These are phyloP conservation scores for Penicillium cosmopolitanum DNA, from an alignment of 495 filamentous ascomycete genomes.

Conservation along the genomic window DNA sequence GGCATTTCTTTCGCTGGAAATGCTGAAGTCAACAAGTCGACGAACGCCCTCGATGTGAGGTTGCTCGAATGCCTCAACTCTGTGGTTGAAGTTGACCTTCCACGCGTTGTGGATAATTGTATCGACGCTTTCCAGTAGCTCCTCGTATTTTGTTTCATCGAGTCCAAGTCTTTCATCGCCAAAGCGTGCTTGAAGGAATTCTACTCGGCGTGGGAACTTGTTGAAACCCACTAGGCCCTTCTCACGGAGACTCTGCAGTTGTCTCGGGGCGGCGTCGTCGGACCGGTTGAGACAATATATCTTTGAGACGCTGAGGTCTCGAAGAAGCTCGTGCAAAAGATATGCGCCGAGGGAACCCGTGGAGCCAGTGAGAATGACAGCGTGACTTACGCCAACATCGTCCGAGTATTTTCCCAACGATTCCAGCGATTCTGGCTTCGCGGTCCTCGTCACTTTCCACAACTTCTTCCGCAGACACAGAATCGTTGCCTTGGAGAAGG, in stretches of 20 bases:
- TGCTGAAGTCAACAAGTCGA: constrained; percentile 54
- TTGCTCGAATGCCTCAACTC: constrained; percentile 53
- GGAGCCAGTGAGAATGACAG: constrained; percentile 55
- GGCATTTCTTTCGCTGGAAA: constrained; percentile 43
- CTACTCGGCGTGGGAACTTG: constrained; percentile 25
- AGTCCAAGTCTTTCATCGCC: constrained; percentile 15
- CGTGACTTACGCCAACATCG: constrained; percentile 14
- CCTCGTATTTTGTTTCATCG: constrained; percentile 16
- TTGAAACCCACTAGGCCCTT: constrained; percentile 15
- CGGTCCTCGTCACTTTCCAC: constrained; percentile 13
- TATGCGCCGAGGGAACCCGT: constrained; percentile 61
- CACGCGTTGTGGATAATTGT: constrained; percentile 62
- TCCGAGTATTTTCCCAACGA: constrained; percentile 19
- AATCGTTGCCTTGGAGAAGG: constrained; percentile 17
- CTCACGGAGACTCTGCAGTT: constrained; percentile 19
- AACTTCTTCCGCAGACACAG: not conserved
- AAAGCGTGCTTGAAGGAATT: constrained; percentile 37
- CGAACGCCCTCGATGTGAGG: constrained; percentile 51
- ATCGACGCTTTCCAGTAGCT: constrained; percentile 31
- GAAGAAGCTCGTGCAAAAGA: constrained; percentile 51
- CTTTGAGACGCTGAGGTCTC: constrained; percentile 41
- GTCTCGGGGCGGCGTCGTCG: constrained; percentile 21
- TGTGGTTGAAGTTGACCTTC: constrained; percentile 62
- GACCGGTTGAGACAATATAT: constrained; percentile 59
- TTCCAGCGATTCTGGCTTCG: constrained; percentile 9